A percentile compares a stretch with the other conserved stretches of the same genome.
phyloP scores from a whole-genome alignment of 495 filamentous ascomycete species.

The Hypoxylon perforatum region DNA sequence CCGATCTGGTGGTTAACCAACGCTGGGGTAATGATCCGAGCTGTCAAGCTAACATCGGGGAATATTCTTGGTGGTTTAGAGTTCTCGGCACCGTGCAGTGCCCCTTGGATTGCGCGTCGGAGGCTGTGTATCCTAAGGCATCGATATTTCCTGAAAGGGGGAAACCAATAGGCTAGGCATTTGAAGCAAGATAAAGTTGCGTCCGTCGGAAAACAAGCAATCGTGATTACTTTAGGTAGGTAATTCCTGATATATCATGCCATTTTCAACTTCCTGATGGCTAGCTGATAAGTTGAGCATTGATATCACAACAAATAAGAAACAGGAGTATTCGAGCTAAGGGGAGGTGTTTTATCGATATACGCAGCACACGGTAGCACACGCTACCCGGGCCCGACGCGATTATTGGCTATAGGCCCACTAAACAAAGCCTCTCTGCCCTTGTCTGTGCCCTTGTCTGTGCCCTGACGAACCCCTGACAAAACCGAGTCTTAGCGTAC shows the following conservation, averaged over 20 bases:
- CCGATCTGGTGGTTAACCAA: conserved; percentile 30
- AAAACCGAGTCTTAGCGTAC: conserved; percentile 6
- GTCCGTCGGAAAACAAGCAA: not conserved
- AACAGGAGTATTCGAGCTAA: conserved; percentile 5
- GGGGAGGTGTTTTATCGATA: conserved; percentile 18
- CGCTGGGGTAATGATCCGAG: conserved; percentile 30
- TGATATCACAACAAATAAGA: conserved; percentile 12
- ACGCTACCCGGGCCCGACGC: conserved; percentile 6
- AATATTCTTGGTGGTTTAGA: conserved; percentile 39
- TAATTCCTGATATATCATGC: not conserved
- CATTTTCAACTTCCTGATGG: not conserved
- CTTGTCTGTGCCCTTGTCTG: not conserved
- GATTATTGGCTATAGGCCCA: conserved; percentile 32
- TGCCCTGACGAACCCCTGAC: not conserved
- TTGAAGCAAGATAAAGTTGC: not conserved
- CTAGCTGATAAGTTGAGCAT: conserved; percentile 2
- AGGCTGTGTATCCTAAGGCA: conserved; percentile 28
- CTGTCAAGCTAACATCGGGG: conserved; percentile 12
- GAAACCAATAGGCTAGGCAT: not conserved
- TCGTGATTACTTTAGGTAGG: too few species aligned
- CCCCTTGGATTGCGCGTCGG: conserved; percentile 39
- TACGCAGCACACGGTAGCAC: too few species aligned
- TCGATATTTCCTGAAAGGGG: conserved; percentile 23
- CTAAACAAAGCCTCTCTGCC: conserved; percentile 40
- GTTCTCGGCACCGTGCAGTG: conserved; percentile 38